phyloP scores from a whole-genome alignment of 176 grass and related monocot genomes.

The Carex littledalei region DNA sequence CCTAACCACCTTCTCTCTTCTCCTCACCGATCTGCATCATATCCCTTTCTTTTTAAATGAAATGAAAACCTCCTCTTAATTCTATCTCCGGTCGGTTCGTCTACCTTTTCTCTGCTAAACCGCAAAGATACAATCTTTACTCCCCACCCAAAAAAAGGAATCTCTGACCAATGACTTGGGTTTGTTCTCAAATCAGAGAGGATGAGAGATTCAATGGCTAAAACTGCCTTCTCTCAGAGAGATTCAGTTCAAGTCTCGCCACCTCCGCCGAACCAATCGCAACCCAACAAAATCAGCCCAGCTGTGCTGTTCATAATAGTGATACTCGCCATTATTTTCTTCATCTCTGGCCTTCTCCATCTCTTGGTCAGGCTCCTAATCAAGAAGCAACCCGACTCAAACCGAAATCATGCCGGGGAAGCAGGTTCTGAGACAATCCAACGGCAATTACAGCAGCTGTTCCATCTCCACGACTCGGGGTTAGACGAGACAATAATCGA shows the following conservation, averaged over 20 bases:
- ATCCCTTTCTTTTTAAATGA: too few relatives aligned
- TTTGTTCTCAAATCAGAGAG: neutral
- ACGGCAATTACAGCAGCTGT: conserved; percentile 84
- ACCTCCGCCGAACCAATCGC: neutral
- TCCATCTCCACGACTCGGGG: conserved; percentile 88
- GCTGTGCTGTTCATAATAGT: conserved; percentile 88
- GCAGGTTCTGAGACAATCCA: conserved; percentile 48
- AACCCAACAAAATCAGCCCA: conserved; percentile 62
- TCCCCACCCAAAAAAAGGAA: too few relatives aligned
- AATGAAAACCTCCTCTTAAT: too few relatives aligned
- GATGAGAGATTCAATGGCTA: neutral
- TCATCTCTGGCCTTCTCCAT: conserved; percentile 89
- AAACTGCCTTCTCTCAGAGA: conserved; percentile 1
- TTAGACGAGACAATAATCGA: conserved; percentile 90
- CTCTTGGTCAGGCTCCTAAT: conserved; percentile 65
- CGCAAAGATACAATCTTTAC: neutral
- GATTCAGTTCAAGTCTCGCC: neutral
- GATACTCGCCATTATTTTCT: conserved; percentile 79
- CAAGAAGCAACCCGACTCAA: conserved; percentile 53
- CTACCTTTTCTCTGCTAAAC: neutral
- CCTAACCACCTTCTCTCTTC: neutral
- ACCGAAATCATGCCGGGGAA: neutral
- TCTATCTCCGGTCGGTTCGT: too few relatives aligned
- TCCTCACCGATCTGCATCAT: neutral
- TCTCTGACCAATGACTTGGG: conserved; percentile 9